Conservation (phyloP, 2,329 filamentous ascomycete species). For the Drechmeria coniospora region DNA sequence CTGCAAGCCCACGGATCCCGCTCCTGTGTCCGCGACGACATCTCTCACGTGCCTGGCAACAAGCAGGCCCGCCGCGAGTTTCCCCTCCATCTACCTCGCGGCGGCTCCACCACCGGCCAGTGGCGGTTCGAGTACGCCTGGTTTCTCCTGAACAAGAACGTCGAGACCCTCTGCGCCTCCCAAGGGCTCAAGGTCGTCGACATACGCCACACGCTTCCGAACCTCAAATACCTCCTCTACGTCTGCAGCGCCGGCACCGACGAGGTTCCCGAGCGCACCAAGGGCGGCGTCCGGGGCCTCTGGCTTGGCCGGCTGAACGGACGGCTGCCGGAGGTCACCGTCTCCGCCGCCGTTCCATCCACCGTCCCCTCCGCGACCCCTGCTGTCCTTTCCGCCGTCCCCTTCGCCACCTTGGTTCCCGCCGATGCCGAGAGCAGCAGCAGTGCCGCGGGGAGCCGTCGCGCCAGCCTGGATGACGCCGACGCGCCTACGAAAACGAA, state of each 20-base stretch:
- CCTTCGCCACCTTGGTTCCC: conserved; percentile 10
- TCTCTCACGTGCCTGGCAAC: conserved; percentile 40
- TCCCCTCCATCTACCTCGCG: conserved; percentile 55
- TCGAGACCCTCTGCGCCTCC: conserved; percentile 51
- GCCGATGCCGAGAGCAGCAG: conserved; percentile 23
- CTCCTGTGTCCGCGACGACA: conserved; percentile 61
- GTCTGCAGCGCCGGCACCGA: conserved; percentile 67
- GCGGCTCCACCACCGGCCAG: conserved; percentile 49
- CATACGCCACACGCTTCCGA: conserved; percentile 81
- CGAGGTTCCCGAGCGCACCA: conserved; percentile 45
- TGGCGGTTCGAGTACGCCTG: conserved; percentile 94
- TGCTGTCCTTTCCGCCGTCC: no score
- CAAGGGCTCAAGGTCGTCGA: conserved; percentile 72
- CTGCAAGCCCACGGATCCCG: conserved; percentile 58
- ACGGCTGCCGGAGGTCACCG: no score
- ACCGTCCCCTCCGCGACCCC: neutral
- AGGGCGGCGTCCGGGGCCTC: conserved; percentile 43
- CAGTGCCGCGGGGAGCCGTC: conserved; percentile 21
- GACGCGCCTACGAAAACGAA: conserved; percentile 18
- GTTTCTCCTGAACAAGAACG: conserved; percentile 92
- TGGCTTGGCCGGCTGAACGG: conserved; percentile 33
- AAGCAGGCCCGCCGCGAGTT: conserved; percentile 48
- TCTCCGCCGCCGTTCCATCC: no score
- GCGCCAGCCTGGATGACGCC: conserved; percentile 28
- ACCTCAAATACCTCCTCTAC: conserved; percentile 84